Evolutionary conservation across 345 rosid genomes (phyloP).

Genomic region (Kernera saxatilis): DNA sequence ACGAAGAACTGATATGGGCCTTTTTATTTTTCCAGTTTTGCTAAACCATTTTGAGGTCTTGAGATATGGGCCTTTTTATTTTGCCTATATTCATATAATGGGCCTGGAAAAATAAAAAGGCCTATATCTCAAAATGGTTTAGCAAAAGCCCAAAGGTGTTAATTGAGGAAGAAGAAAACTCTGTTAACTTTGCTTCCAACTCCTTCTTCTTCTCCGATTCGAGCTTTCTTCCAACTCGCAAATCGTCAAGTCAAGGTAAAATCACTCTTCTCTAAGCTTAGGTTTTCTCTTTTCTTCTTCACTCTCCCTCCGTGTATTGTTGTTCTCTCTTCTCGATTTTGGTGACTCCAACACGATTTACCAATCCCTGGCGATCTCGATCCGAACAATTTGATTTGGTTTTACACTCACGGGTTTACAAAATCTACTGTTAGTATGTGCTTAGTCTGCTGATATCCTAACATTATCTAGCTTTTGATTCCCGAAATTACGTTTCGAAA

Average conservation of each 20-base stretch:
- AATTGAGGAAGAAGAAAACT: conserved; percentile 28
- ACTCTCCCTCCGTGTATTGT: background rate
- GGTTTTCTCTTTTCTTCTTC: background rate
- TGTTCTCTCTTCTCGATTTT: background rate
- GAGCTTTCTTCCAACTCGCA: conserved; percentile 5
- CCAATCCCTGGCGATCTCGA: background rate
- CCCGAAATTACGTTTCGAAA: background rate
- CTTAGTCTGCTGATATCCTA: background rate
- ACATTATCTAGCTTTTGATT: background rate
- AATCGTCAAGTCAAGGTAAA: conserved; percentile 3
- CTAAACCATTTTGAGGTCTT: too few relatives aligned
- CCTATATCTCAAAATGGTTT: background rate
- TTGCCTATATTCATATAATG: too few relatives aligned
- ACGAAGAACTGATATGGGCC: too few relatives aligned
- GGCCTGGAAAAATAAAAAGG: background rate
- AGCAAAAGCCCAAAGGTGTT: background rate
- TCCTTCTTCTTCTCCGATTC: conserved; percentile 12
- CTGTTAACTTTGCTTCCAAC: background rate
- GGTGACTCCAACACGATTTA: background rate
- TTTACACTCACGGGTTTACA: background rate
- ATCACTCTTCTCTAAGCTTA: background rate
- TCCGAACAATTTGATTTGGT: background rate
- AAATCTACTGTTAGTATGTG: background rate
- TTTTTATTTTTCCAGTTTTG: too few relatives aligned
- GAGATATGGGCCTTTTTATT: too few relatives aligned